These are phyloP conservation scores for Emmonsiellopsis sp. DNA, from an alignment of 2,329 filamentous ascomycete genomes.

Conservation along the genomic window DNA sequence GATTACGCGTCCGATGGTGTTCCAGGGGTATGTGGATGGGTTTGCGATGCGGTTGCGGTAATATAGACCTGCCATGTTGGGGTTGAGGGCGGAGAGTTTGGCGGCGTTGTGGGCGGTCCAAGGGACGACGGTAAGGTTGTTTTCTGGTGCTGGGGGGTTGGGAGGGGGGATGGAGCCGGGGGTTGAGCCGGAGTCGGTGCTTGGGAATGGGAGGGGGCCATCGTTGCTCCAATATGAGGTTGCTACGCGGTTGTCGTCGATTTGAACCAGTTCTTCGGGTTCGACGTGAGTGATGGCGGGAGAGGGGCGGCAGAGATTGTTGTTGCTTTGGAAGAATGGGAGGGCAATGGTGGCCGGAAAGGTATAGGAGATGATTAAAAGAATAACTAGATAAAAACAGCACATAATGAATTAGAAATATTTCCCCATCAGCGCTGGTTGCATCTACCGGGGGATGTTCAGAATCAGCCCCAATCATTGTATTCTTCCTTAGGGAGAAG, in stretches of 20 bases:
- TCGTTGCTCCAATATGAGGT: constrained; percentile 5
- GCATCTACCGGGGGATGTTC: too few species aligned
- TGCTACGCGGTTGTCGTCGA: constrained; percentile 6
- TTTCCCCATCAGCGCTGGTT: too few species aligned
- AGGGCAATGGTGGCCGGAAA: background rate
- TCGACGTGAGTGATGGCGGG: constrained; percentile 2
- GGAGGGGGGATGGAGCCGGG: constrained; percentile 6
- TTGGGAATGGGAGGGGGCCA: background rate
- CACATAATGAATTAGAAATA: constrained; percentile 7
- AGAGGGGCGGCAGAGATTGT: constrained; percentile 3
- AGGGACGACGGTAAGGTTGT: background rate
- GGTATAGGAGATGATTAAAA: constrained; percentile 6
- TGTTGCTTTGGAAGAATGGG: background rate
- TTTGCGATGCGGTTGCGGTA: constrained; percentile 12
- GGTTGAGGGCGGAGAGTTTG: constrained; percentile 1
- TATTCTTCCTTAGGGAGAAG: too few species aligned
- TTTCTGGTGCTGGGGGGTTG: background rate
- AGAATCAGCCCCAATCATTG: too few species aligned
- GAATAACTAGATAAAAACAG: constrained; percentile 7
- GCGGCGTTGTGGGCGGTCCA: constrained; percentile 6
- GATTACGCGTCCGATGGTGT: constrained; percentile 14
- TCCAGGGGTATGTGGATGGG: constrained; percentile 14
- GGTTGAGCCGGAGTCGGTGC: constrained; percentile 10
- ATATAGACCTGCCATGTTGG: constrained; percentile 7
- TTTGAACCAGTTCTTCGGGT: constrained; percentile 7